Evolutionary conservation across 345 rosid genomes (phyloP).

Genomic region (Cardamine chenopodiifolia): DNA sequence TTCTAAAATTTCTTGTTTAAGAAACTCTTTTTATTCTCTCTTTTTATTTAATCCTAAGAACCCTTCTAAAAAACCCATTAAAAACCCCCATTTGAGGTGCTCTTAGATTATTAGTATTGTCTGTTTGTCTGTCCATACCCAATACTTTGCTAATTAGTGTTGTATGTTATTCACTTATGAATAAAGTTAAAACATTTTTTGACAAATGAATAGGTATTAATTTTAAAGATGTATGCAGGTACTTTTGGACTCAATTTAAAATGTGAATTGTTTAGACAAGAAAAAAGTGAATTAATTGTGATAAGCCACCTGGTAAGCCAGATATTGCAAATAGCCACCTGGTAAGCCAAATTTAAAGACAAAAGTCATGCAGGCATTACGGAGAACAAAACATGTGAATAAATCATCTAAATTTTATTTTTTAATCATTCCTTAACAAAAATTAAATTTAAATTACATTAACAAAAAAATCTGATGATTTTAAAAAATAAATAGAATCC

Average conservation of each 20-base stretch:
- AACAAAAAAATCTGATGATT: too few relatives aligned
- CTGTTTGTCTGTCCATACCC: slow-evolving; percentile 31
- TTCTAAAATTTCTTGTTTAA: too few relatives aligned
- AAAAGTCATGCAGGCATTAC: background rate
- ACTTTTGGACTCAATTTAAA: background rate
- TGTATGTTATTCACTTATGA: background rate
- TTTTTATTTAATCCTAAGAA: too few relatives aligned
- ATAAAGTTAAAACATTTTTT: background rate
- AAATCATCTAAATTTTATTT: background rate
- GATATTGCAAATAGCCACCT: background rate
- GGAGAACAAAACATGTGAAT: background rate
- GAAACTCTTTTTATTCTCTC: too few relatives aligned
- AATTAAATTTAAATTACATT: too few relatives aligned
- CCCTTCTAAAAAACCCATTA: too few relatives aligned
- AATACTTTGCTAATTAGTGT: slow-evolving; percentile 6
- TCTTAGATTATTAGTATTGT: slow-evolving; percentile 26
- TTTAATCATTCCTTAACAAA: background rate
- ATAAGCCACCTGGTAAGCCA: too few relatives aligned
- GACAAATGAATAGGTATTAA: background rate
- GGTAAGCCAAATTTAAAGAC: background rate
- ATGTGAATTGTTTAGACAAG: background rate
- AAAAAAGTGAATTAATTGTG: background rate
- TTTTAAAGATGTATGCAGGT: slow-evolving; percentile 22
- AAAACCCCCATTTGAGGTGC: too few relatives aligned
- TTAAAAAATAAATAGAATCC: background rate